Evolutionary conservation across 1,139 yeast species (phyloP).

Genomic region (Pneumocystis canis): DNA sequence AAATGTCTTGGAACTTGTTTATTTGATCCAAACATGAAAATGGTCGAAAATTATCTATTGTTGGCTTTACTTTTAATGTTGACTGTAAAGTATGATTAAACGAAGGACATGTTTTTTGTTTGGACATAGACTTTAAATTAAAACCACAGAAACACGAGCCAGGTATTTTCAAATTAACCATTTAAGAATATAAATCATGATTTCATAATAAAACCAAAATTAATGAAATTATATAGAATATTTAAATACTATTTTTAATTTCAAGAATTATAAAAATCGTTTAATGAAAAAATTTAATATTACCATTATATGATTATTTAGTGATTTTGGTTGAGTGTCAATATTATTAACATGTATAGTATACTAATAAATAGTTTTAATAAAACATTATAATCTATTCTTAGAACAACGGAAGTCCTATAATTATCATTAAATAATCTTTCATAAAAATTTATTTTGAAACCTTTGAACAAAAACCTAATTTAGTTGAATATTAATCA

Average conservation of each 20-base stretch:
- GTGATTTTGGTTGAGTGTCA: neutral
- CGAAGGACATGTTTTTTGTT: neutral
- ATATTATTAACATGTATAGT: neutral
- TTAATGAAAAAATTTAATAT: too few relatives aligned
- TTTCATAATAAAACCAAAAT: neutral
- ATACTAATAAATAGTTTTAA: too few relatives aligned
- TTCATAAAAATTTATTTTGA: too few relatives aligned
- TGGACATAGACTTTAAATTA: neutral
- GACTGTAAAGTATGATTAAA: neutral
- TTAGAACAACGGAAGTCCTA: neutral
- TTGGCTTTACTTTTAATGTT: neutral
- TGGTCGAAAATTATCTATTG: neutral
- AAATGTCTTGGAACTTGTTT: neutral
- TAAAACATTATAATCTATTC: neutral
- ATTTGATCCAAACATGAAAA: neutral
- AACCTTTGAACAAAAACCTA: neutral
- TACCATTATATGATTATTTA: neutral
- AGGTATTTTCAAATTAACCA: neutral
- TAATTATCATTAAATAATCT: neutral
- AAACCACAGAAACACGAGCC: neutral
- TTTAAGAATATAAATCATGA: neutral
- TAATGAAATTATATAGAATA: too few relatives aligned
- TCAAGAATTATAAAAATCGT: too few relatives aligned
- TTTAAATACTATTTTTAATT: too few relatives aligned
- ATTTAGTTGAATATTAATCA: too few relatives aligned